Base-by-base conservation (phyloP, 2,329 filamentous ascomycete genomes). In the Fusarium concolor region DNA sequence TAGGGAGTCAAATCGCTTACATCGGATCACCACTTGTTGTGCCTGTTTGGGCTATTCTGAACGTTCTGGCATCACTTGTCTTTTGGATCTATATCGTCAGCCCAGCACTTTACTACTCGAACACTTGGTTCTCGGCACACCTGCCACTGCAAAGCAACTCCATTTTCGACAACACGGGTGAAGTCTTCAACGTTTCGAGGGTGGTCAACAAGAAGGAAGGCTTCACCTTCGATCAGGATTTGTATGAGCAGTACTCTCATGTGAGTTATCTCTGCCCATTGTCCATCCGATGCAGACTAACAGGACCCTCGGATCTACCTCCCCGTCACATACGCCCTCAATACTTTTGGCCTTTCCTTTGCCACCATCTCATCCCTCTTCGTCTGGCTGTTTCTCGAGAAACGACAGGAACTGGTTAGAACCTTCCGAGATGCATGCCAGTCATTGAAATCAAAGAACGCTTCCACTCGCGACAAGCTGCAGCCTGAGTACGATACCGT, bases 121-220 rank as follows among this genome's bases (percentile, higher is more conserved):
- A 84, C 66, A 83, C 80, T 0, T 85, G 83, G 83, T 78, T 81
- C 53, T 84, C 85, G 0, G 81, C 83, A 1, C 85, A 86, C 51
- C 74, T 88, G 14, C 86, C 86, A 0, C 78, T 87, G 35, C 81
- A 83, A 24, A 84, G 82, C 31, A 80, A 84, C n/a, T 80, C 82
- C 14, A 84, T 83, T 10, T 88, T 82, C 49, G 86, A 88, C 71
- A 86, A 87, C 42, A 84, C 78, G 0, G 86, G 83, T 0, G 67
- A 78, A 6, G 59, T 77, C 0, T 88, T 87, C 66, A 80, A 87
- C 39, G 82, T 84, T 0, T 76, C 79, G 1, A 76, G 76, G 3
- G 84, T 88, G 15, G 80, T 88, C 59, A 78, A 80, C 22, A 79
- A 80, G 22, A 79, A 80, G 10, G 55, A 76, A 0, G 76, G 79